These are phyloP conservation scores for Cytospora schulzeri DNA, from an alignment of 2,329 filamentous ascomycete genomes.

Conservation along the genomic window DNA sequence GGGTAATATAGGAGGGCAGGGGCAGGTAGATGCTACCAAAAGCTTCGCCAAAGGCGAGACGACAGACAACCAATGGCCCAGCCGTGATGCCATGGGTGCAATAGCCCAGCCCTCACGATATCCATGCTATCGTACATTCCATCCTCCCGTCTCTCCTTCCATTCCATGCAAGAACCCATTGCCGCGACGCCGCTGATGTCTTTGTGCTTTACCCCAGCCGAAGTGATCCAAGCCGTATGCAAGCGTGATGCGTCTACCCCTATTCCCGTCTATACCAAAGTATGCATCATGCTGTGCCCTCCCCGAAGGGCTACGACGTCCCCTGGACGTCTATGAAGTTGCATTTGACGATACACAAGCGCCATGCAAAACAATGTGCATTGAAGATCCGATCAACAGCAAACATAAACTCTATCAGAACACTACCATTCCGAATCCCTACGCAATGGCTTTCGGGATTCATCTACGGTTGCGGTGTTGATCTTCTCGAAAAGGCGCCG, in stretches of 20 bases:
- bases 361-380: conserved; percentile 10
- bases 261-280: conserved; percentile 16
- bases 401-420: conserved; percentile 15
- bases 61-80: background rate
- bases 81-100: background rate
- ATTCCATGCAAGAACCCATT: conserved; percentile 19
- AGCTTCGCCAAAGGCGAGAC: background rate
- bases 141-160: conserved; percentile 17
- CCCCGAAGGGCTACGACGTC: background rate
- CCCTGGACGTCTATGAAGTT: background rate
- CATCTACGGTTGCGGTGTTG: background rate
- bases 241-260: conserved; percentile 17
- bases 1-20: background rate
- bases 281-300: conserved; percentile 27
- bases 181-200: conserved; percentile 20
- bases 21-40: background rate
- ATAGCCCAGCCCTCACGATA: background rate
- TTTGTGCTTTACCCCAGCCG: conserved; percentile 1
- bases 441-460: background rate
- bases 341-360: conserved; percentile 16
- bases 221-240: conserved; percentile 15
- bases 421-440: conserved; percentile 1
- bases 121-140: conserved; percentile 2
- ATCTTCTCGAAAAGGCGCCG: conserved; percentile 38
- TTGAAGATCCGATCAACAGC: conserved; percentile 4